Evolutionary conservation across 225 moss, liverwort and hornwort species (phyloP).

Genomic region (Marchantia paleacea): DNA sequence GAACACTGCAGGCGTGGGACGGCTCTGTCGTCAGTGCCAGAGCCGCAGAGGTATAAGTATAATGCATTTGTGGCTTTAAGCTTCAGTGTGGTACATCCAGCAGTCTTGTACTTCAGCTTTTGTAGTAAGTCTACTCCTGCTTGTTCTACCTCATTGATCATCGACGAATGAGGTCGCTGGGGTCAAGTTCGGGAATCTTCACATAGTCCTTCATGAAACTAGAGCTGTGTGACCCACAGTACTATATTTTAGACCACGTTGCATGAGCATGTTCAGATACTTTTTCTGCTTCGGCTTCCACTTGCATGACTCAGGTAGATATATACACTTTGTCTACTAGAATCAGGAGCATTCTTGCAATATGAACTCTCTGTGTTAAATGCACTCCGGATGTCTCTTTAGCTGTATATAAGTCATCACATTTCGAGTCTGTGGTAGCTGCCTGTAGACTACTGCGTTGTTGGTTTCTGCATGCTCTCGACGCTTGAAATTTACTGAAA

Average conservation of each 20-base stretch:
- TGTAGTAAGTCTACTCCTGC: conserved; percentile 6
- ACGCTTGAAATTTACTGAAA: too few species aligned
- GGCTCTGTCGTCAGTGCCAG: not conserved
- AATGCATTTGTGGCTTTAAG: not conserved
- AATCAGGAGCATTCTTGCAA: too few species aligned
- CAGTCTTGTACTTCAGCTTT: not conserved
- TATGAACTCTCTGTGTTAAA: too few species aligned
- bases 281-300: not conserved
- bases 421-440: too few species aligned
- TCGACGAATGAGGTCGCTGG: not conserved
- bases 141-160: not conserved
- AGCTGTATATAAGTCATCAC: too few species aligned
- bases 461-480: too few species aligned
- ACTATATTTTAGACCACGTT: not conserved
- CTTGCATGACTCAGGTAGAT: not conserved
- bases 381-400: too few species aligned
- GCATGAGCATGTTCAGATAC: not conserved
- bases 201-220: not conserved
- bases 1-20: conserved; percentile 1
- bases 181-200: not conserved
- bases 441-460: too few species aligned
- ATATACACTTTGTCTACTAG: too few species aligned
- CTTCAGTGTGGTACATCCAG: not conserved
- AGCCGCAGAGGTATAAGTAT: not conserved
- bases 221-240: not conserved